These are phyloP conservation scores for Adansonia rubrostipa DNA, from an alignment of 441 rosid genomes.

Conservation along the genomic window DNA sequence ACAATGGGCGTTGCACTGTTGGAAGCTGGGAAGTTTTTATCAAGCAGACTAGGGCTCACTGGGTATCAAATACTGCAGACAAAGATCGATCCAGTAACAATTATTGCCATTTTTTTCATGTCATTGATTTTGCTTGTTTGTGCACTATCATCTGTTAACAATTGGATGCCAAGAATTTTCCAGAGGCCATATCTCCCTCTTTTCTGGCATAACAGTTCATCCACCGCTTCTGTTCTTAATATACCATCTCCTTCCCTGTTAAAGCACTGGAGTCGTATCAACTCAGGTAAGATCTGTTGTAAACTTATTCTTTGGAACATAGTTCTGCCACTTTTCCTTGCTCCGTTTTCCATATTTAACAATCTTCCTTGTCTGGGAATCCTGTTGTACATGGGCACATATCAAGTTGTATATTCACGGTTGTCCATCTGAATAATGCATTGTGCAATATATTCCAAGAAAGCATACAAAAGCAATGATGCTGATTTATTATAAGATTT, in stretches of 20 bases:
- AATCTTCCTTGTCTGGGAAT: not conserved
- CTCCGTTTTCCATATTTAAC: conserved; percentile 6
- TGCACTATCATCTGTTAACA: conserved; percentile 70
- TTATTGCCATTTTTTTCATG: conserved; percentile 55
- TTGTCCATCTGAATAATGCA: not conserved
- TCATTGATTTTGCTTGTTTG: conserved; percentile 76
- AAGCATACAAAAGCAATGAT: not conserved
- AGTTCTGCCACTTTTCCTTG: not conserved
- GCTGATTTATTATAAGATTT: conserved; percentile 5
- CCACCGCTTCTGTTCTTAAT: conserved; percentile 69
- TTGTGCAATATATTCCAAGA: not conserved
- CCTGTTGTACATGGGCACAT: not conserved
- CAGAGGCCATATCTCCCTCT: conserved; percentile 80
- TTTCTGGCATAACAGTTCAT: conserved; percentile 66
- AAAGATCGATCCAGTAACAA: conserved; percentile 69
- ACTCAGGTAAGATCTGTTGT: conserved; percentile 52
- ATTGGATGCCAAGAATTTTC: conserved; percentile 70
- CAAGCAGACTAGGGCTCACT: conserved; percentile 62
- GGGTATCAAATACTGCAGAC: conserved; percentile 61
- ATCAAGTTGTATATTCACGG: not conserved
- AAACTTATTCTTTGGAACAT: not conserved
- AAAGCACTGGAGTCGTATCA: conserved; percentile 90
- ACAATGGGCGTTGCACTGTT: conserved; percentile 91
- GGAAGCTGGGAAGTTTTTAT: conserved; percentile 82
- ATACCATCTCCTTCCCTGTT: conserved; percentile 80